A percentile compares a stretch with the other conserved stretches of the same genome.
Evolutionary conservation across 441 rosid genomes (phyloP).

Genomic region (Populus hybrid): DNA sequence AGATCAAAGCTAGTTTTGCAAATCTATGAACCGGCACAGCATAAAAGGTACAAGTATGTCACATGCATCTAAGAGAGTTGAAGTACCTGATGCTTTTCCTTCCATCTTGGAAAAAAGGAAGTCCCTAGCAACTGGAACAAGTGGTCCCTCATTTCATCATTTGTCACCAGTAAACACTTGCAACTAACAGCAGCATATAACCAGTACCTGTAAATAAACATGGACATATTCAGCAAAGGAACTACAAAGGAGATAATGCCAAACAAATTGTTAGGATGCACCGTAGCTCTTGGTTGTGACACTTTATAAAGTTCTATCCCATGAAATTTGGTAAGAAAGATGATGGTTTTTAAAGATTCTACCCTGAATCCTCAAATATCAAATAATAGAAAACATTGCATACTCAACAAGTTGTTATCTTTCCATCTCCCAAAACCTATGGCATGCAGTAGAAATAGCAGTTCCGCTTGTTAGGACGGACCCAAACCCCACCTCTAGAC

Average conservation of each 20-base stretch:
- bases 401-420: neutral
- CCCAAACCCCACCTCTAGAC: too few relatives aligned
- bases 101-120: slow-evolving; percentile 93
- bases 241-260: neutral
- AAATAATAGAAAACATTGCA: neutral
- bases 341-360: too few relatives aligned
- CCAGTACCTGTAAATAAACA: slow-evolving; percentile 71
- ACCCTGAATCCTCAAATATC: neutral
- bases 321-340: too few relatives aligned
- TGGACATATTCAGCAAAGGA: slow-evolving; percentile 1
- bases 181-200: slow-evolving; percentile 85
- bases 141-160: slow-evolving; percentile 98
- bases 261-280: neutral
- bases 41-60: neutral
- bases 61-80: neutral
- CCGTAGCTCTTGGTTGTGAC: neutral
- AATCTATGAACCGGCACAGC: neutral
- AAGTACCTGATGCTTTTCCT: slow-evolving; percentile 92
- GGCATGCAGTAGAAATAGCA: neutral
- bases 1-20: neutral
- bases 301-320: too few relatives aligned
- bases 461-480: neutral
- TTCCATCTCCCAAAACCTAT: neutral
- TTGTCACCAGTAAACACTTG: slow-evolving; percentile 76
- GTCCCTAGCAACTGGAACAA: slow-evolving; percentile 85